Percentiles rank a stretch among this genome's conserved stretches.
These are phyloP conservation scores for Epithemia pelagica DNA, from an alignment of 108 stramenopile genomes.

Conservation along the genomic window DNA sequence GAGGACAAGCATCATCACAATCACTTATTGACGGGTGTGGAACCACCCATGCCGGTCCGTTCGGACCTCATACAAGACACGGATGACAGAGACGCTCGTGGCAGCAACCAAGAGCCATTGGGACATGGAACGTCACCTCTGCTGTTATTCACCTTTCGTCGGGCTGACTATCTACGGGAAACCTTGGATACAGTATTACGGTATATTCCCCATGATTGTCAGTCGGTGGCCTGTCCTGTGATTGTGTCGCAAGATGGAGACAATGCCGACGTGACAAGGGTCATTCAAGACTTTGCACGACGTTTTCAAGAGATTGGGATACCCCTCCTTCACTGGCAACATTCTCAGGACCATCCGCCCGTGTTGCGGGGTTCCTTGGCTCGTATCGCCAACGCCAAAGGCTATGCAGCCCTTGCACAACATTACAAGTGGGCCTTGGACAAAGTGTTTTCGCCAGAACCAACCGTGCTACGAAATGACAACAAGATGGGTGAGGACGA, in stretches of 20 bases:
- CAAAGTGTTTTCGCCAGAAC: slow-evolving; percentile 63
- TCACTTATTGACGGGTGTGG: not conserved
- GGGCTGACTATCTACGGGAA: slow-evolving; percentile 64
- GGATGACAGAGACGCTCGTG: not conserved
- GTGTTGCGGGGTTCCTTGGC: slow-evolving; percentile 16
- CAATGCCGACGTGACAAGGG: slow-evolving; percentile 29
- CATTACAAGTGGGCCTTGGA: slow-evolving; percentile 85
- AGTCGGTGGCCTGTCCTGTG: slow-evolving; percentile 50
- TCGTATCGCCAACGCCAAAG: slow-evolving; percentile 5
- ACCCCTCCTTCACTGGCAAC: slow-evolving; percentile 51
- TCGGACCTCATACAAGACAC: not conserved
- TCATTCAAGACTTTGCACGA: slow-evolving; percentile 35
- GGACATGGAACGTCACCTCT: slow-evolving; percentile 38
- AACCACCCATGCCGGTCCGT: not conserved
- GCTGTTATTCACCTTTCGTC: slow-evolving; percentile 70
- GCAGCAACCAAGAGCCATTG: not conserved
- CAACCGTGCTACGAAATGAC: too few relatives aligned
- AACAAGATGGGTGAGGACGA: not conserved
- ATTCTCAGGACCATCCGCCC: slow-evolving; percentile 19
- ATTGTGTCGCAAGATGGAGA: slow-evolving; percentile 82
- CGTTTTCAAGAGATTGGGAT: slow-evolving; percentile 41
- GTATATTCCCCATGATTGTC: slow-evolving; percentile 41
- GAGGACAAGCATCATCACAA: not conserved
- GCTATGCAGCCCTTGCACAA: slow-evolving; percentile 57
- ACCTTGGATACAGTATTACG: slow-evolving; percentile 52